Evolutionary conservation across 208 protist species (phyloP).

Genomic region (Crithidia brevicula): DNA sequence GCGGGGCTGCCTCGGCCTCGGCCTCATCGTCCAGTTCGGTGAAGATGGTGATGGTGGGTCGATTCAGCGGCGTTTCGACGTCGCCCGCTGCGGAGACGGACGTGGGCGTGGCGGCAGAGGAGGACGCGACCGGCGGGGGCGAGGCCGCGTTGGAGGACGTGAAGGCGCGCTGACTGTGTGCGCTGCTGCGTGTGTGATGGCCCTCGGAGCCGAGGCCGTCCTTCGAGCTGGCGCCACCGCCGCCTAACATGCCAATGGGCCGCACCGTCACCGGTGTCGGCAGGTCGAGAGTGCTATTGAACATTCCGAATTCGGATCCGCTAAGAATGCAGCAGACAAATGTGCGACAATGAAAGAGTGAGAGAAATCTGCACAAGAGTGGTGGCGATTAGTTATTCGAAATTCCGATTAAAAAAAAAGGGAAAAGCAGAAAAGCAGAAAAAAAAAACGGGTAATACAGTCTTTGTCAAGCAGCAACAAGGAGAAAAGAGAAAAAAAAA

Average conservation of each 20-base stretch:
- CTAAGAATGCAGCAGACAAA: too few species aligned
- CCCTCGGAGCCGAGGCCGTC: neutral
- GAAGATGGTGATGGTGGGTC: conserved; percentile 52
- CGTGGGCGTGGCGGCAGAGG: neutral
- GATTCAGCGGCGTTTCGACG: neutral
- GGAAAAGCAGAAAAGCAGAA: neutral
- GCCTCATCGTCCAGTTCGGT: conserved; percentile 43
- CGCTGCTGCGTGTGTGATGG: neutral
- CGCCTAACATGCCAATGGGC: conserved; percentile 23
- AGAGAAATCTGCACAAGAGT: conserved; percentile 9
- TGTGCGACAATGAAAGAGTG: neutral
- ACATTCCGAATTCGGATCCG: too few species aligned
- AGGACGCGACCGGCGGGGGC: neutral
- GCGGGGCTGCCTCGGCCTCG: too few species aligned
- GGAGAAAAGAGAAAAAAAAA: neutral
- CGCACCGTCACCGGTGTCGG: conserved; percentile 21
- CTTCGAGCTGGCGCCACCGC: conserved; percentile 16
- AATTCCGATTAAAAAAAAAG: conserved; percentile 2
- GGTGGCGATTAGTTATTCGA: neutral
- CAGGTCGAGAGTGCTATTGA: conserved; percentile 6
- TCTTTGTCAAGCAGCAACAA: neutral
- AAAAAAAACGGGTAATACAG: conserved; percentile 1
- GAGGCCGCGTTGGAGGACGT: neutral
- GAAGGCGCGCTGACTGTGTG: neutral
- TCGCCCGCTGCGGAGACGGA: neutral